These are phyloP conservation scores for Aureobasidium leucospermi DNA, from an alignment of 2,329 filamentous ascomycete genomes.

Conservation along the genomic window DNA sequence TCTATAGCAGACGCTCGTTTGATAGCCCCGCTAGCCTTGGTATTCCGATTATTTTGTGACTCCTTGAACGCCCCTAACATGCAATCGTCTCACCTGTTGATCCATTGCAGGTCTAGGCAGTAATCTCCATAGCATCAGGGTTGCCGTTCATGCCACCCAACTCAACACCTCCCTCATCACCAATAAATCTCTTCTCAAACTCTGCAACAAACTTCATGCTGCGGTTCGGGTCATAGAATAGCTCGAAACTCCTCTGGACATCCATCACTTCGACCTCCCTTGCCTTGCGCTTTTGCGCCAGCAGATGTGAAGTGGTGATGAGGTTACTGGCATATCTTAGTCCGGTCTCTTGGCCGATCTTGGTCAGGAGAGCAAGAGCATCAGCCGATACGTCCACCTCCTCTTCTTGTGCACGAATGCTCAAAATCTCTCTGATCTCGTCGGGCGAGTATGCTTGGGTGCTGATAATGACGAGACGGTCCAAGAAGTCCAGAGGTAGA, in stretches of 20 bases:
- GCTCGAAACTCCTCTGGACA: slow-evolving; percentile 83
- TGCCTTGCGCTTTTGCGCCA: slow-evolving; percentile 76
- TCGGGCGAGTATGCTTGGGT: slow-evolving; percentile 76
- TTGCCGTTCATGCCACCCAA: slow-evolving; percentile 49
- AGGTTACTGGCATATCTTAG: slow-evolving; percentile 96
- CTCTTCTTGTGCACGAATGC: slow-evolving; percentile 89
- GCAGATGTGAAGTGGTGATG: slow-evolving; percentile 86
- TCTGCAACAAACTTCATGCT: slow-evolving; percentile 87
- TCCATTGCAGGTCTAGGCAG: slow-evolving; percentile 28
- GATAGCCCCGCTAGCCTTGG: not conserved
- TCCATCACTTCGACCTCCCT: slow-evolving; percentile 81
- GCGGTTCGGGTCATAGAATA: slow-evolving; percentile 85
- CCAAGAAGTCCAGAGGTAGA: slow-evolving; percentile 88
- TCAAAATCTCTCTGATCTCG: slow-evolving; percentile 86
- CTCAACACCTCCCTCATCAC: slow-evolving; percentile 72
- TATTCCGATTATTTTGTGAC: slow-evolving; percentile 16
- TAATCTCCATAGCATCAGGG: slow-evolving; percentile 61
- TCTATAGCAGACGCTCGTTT: not conserved
- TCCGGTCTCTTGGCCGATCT: slow-evolving; percentile 88
- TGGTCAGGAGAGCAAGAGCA: slow-evolving; percentile 84
- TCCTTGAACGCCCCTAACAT: slow-evolving; percentile 5
- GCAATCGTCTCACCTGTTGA: not conserved
- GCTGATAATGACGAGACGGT: slow-evolving; percentile 92
- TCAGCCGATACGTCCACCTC: slow-evolving; percentile 88
- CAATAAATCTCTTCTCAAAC: slow-evolving; percentile 88